Evolutionary conservation across 208 protist species (phyloP), one percentile per base, ranked within the genome.

Genomic region (Crithidia mellificae): DNA sequence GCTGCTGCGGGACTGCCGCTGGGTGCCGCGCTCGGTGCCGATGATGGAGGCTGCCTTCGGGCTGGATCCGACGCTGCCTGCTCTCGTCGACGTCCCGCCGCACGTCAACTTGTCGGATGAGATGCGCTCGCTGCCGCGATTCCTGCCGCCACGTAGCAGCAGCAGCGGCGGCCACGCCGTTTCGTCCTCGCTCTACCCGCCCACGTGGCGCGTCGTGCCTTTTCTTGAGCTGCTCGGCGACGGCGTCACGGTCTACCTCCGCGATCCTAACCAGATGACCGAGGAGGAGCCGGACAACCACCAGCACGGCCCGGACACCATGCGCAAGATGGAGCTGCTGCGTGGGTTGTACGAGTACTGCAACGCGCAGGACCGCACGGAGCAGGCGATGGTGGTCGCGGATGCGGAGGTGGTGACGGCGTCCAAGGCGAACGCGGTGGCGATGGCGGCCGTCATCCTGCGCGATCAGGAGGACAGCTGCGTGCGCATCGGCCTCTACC

Each of bases 321-420:
- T 95, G 54, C 83, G 87, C 38, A 95, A 92, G 72, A 68, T 92
- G 67, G 90, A 95, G 78, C 71, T 93, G 39, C 68, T 95, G 63
- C 84, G 82, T 29, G 59, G 82, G 27, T 38, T 93, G 25, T 80
- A 87, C 62, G 88, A 93, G 71, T 95, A 84, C 73, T 95, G 87
- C 83, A 89, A 93, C 50, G 76, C 83, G 38, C 90, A 92, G 62
- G 85, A 95, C 68, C 63, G 78, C 19, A 49, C 65, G 2, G 87
- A 95, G 76, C 80, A 84, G 53, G 57, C 65, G 50, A 82, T 90
- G 81, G 71, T 89, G 17, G 72, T 76, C 27, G 76, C 52, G 6
- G 77, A 84, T 50, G 56, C 12, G 11, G 54, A 51, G 6, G 72
- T 68, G 8, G 44, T 71, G 0, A 41, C 64, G 19, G 63, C 36